These are phyloP conservation scores for Cynanchum wilfordii DNA, from an alignment of 257 asterid species.

Conservation along the genomic window DNA sequence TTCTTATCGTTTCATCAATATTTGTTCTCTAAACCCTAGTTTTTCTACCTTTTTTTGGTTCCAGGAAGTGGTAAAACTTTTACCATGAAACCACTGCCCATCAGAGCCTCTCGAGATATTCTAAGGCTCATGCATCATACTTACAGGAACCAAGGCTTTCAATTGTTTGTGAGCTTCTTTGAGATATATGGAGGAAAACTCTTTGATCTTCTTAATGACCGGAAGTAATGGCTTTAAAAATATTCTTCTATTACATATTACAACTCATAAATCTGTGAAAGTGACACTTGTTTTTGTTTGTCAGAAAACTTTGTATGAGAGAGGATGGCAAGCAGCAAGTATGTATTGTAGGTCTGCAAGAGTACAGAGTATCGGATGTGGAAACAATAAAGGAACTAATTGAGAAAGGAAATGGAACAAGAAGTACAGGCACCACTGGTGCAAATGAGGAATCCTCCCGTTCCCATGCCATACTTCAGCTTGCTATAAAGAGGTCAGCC, in stretches of 20 bases:
- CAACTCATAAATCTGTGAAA: constrained; percentile 10
- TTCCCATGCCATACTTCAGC: constrained; percentile 99
- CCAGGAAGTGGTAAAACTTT: constrained; percentile 98
- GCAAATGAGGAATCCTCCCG: constrained; percentile 99
- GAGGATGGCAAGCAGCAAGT: constrained; percentile 82
- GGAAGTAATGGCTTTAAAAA: constrained; percentile 57
- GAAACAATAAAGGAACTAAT: constrained; percentile 80
- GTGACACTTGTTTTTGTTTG: background rate
- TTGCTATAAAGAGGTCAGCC: constrained; percentile 70
- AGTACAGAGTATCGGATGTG: constrained; percentile 44
- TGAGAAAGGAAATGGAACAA: constrained; percentile 83
- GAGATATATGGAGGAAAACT: constrained; percentile 99
- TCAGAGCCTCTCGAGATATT: constrained; percentile 87
- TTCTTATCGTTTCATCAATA: background rate
- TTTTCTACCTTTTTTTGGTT: constrained; percentile 13
- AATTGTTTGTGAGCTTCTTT: constrained; percentile 87
- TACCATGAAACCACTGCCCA: constrained; percentile 97
- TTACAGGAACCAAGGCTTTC: constrained; percentile 92
- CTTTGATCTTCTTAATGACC: constrained; percentile 81
- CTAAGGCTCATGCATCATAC: constrained; percentile 91
- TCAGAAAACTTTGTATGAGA: constrained; percentile 92
- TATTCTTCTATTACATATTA: background rate
- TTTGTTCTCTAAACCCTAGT: background rate
- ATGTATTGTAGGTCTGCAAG: constrained; percentile 48
- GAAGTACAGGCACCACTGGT: constrained; percentile 98